Base-by-base conservation (phyloP, 352 stramenopile species). In the Phytophthora ramorum region DNA sequence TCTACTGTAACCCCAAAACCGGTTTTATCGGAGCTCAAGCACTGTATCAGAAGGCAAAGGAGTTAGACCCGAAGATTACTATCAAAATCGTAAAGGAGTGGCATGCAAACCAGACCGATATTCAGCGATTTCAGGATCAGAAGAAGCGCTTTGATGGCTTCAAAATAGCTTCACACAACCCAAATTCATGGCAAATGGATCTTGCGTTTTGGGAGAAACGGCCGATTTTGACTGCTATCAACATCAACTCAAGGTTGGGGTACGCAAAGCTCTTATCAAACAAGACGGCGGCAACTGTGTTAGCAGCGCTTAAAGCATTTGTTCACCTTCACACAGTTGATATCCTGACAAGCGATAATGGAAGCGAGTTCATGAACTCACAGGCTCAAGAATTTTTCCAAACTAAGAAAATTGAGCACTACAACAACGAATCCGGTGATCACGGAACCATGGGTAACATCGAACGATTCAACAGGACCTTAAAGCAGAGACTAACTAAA, bases 161-260 rank as follows among this genome's bases (percentile, higher is more conserved):
- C 34, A 38, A 37, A 6, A 63, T 55, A 16, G 44, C 32, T 20
- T 52, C 45, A 4, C n/a, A 54, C 6, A 54, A 55, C 26, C 71
- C 66, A 2, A 68, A 76, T 56, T 57, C 34, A 22, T 80, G 68
- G 63, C 67, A 77, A 37, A 72, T 76, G 2, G 72, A 80, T 63
- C 47, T 80, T 22, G 34, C 45, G 1, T 80, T 81, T 48, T 65
- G 41, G 17, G 16, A 52, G 7, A 69, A 67, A 35, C 52, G 65
- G 12, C 26, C 55, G n/a, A 63, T 80, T 45, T 55, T 81, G 28
- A 34, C 28, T 37, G 53, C 50, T 55, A 53, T 79, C 49, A 83
- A 83, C 46, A 79, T 80, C 35, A 78, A 79, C 46, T 73, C 57
- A 22, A 63, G 71, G 20, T 34, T 80, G 8, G 76, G 72, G n/a